These are phyloP conservation scores for Penicillium sp. DNA, from an alignment of 2,329 filamentous ascomycete species.

Conservation along the genomic window DNA sequence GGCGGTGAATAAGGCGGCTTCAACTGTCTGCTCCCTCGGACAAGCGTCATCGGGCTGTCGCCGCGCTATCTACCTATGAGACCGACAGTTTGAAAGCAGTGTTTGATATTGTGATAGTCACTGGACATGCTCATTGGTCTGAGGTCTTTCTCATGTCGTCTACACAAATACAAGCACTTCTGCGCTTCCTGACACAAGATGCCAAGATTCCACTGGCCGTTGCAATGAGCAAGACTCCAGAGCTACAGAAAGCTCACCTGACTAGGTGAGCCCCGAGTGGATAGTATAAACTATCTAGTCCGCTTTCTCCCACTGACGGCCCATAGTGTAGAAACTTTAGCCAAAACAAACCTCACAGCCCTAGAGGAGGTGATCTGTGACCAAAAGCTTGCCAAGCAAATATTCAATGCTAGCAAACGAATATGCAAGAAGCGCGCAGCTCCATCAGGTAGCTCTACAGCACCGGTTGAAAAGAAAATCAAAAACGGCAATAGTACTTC, in stretches of 20 bases:
- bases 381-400: conserved; percentile 52
- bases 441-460: conserved; percentile 26
- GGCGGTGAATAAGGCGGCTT: conserved; percentile 13
- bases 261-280: conserved; percentile 27
- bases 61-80: too few species aligned
- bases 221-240: conserved; percentile 51
- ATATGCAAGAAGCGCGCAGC: conserved; percentile 50
- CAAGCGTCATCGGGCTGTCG: neutral
- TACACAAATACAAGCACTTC: conserved; percentile 37
- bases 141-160: conserved; percentile 16
- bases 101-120: too few species aligned
- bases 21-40: conserved; percentile 2
- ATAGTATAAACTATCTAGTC: neutral
- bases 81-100: too few species aligned
- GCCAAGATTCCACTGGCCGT: conserved; percentile 50
- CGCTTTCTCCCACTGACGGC: conserved; percentile 6
- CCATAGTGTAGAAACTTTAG: conserved; percentile 38
- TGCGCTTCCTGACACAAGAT: conserved; percentile 55
- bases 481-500: conserved; percentile 5
- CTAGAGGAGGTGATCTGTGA: conserved; percentile 45
- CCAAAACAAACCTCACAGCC: conserved; percentile 42
- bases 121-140: too few species aligned
- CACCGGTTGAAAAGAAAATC: conserved; percentile 38
- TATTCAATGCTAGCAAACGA: conserved; percentile 53
- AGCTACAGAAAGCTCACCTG: conserved; percentile 48